phyloP scores from a whole-genome alignment of 257 asterid genomes.

The Solanum boliviense region DNA sequence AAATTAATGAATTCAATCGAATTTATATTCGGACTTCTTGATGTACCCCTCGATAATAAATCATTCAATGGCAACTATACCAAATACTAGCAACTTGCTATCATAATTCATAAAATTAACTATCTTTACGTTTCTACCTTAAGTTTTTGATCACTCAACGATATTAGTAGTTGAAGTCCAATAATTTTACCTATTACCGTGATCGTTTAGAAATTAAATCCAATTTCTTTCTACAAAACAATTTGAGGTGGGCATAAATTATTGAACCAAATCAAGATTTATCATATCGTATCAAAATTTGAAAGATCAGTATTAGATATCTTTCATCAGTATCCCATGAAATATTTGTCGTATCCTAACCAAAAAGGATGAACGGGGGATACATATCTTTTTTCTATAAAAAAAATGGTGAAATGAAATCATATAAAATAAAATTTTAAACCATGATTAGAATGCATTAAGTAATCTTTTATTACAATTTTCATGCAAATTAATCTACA shows the following conservation, averaged over 20 bases:
- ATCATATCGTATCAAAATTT: neutral
- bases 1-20: neutral
- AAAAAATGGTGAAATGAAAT: neutral
- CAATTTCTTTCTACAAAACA: neutral
- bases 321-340: neutral
- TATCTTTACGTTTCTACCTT: neutral
- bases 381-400: neutral
- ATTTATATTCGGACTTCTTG: neutral
- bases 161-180: neutral
- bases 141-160: neutral
- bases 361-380: neutral
- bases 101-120: neutral
- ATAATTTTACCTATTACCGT: neutral
- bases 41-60: neutral
- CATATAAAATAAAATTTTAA: neutral
- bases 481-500: neutral
- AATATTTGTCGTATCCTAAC: too few relatives aligned
- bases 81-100: neutral
- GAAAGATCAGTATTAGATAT: neutral
- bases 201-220: neutral
- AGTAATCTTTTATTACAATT: neutral
- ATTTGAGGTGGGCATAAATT: accelerated
- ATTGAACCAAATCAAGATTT: neutral
- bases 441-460: neutral
- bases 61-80: neutral